phyloP scores from a whole-genome alignment of 2,329 filamentous ascomycete genomes.

The Helotiales sp. region DNA sequence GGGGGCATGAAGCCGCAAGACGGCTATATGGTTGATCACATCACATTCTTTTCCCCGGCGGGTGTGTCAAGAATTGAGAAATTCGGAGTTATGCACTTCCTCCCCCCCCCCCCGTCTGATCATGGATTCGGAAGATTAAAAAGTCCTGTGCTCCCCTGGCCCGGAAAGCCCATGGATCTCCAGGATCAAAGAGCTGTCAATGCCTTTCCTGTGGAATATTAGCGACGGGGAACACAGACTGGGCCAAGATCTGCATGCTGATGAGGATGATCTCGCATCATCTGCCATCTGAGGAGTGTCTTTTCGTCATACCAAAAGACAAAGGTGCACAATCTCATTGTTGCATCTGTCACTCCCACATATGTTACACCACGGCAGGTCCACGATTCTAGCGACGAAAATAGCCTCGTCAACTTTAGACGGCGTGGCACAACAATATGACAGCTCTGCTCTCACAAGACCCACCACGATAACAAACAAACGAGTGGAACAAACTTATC shows the following conservation, averaged over 20 bases:
- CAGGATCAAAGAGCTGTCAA: conserved; percentile 3
- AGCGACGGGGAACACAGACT: background rate
- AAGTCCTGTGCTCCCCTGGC: background rate
- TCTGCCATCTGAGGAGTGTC: background rate
- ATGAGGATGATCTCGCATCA: background rate
- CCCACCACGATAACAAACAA: background rate
- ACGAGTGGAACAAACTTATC: background rate
- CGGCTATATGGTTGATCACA: background rate
- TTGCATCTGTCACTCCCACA: background rate
- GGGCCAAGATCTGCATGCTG: conserved; percentile 1
- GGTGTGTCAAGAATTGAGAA: background rate
- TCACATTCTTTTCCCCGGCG: background rate
- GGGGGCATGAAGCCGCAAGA: background rate
- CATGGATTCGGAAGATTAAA: conserved; percentile 4
- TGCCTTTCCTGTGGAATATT: background rate
- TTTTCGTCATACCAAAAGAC: background rate
- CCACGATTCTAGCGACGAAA: background rate
- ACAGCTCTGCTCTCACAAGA: background rate
- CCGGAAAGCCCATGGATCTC: conserved; percentile 1
- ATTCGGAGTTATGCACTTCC: background rate
- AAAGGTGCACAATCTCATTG: background rate
- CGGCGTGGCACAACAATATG: background rate
- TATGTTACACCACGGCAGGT: background rate
- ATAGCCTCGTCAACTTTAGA: background rate
- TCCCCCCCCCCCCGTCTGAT: background rate